Base-by-base conservation (phyloP, 2,329 filamentous ascomycete genomes). In the Fusarium marasasianum region DNA sequence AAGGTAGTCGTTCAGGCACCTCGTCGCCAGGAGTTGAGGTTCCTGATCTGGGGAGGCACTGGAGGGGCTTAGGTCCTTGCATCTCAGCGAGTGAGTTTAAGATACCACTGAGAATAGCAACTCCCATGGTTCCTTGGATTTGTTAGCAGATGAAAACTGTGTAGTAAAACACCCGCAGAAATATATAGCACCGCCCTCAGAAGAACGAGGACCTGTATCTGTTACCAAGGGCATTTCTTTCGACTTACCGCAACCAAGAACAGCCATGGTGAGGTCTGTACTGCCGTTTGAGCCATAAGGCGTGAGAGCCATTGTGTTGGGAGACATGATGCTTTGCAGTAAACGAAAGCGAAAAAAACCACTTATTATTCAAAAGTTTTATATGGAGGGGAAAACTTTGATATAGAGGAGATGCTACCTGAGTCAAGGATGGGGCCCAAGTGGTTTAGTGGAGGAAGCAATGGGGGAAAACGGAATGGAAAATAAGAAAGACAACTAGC, bases 21-120 rank as follows among this genome's bases (percentile, higher is more conserved):
- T 87, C 86, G 45, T 87, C 84, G 54, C 79, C 77, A 5, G 85
- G 86, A 8, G 84, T 86, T 26, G 86, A 84, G 8, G 82, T 80
- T 67, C 85, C 82, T 7, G 86, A 84, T 40, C 82, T 74, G 37
- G 78, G 70, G 20, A 70, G 84, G 57, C 79, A 82, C 79, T 85
- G 85, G 54, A 85, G 84, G 74, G 82, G 87, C 73, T 83, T 83
- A 57, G 83, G 83, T 31, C 81, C 84, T 62, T 85, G 85, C 80
- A 87, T 84, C 74, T 84, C 87, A 44, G 85, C 84, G 50, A 96
- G 87, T 17, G 93, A 93, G 69, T 90, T 86, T 76, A 97, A 89
- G 79, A 98, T 92, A 73, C 94, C 94, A 62, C 89, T 91, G 65
- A 97, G 89, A 76, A 97, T 95, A 66, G 94, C 94, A 69, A 94